Evolutionary conservation across 345 rosid genomes (phyloP).

Genomic region (Psidium friedrichsthalianum): DNA sequence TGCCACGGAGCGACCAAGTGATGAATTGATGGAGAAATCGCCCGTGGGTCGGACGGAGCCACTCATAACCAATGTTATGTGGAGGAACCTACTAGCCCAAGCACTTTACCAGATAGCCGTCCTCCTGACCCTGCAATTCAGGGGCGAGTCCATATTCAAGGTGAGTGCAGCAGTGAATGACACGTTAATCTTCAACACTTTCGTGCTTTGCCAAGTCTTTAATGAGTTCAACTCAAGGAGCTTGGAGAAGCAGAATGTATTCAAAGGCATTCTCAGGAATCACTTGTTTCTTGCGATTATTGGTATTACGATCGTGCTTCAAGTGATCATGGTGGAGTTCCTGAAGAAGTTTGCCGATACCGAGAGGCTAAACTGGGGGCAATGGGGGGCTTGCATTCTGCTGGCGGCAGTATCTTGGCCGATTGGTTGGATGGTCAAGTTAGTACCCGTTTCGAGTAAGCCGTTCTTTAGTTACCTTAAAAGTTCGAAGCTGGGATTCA

Average conservation of each 20-base stretch:
- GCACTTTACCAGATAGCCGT: constrained; percentile 52
- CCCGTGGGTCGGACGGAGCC: constrained; percentile 61
- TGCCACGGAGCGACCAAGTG: constrained; percentile 56
- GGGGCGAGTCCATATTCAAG: constrained; percentile 42
- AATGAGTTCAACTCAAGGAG: constrained; percentile 73
- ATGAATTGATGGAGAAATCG: constrained; percentile 43
- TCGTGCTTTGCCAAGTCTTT: constrained; percentile 66
- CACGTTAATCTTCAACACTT: constrained; percentile 61
- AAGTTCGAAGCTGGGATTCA: background rate
- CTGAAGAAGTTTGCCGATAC: constrained; percentile 65
- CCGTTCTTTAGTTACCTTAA: constrained; percentile 36
- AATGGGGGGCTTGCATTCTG: constrained; percentile 51
- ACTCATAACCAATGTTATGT: constrained; percentile 63
- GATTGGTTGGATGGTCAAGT: constrained; percentile 58
- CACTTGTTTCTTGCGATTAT: constrained; percentile 48
- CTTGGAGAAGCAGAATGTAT: constrained; percentile 67
- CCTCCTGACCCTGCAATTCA: constrained; percentile 54
- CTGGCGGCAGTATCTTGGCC: constrained; percentile 65
- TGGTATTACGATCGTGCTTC: constrained; percentile 37
- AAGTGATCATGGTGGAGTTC: constrained; percentile 67
- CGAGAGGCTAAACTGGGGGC: constrained; percentile 53
- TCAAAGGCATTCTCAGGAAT: constrained; percentile 50
- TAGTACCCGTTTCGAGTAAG: constrained; percentile 41
- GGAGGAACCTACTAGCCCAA: constrained; percentile 71
- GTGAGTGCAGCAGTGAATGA: constrained; percentile 42